Base-by-base conservation (phyloP, 179 eudicot species). In the Heliamphora pulchella region DNA sequence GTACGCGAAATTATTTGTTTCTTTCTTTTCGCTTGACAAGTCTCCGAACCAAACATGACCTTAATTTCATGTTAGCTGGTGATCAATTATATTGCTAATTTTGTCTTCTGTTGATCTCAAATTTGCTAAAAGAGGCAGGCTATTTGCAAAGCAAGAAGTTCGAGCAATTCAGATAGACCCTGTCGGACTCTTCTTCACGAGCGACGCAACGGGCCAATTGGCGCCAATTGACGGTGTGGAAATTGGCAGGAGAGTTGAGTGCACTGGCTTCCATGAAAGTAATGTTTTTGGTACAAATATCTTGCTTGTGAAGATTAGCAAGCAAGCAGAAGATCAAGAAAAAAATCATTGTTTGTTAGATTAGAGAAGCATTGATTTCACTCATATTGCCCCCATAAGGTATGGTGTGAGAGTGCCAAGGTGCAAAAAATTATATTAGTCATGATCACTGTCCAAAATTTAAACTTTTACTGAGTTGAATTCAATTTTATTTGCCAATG, bases 51-150 rank as follows among this genome's bases (percentile, higher is more conserved):
- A 31, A 31, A 31, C 39, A 31, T 31, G 39, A 31, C 39, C 39
- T 31, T 31, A 31, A 31, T 31, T 31, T 31, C 39, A 31, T 31
- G 39, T 31, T 31, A 31, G 39, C 1, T 31, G 39, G 39, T 31
- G 39, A 31, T 31, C 39, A 20, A 20, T 20, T 20, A 20, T 20
- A 20, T 20, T 20, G 22, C 22, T 20, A 20, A 20, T 20, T 20
- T 20, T 69, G 53, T 17, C 3, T 20, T 63, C 53, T 78, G 39
- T 7, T 59, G 61, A 18, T 53, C 39, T 8, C 80, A 91, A 91
- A 43, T 90, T 92, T 76, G 63, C 53, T 5, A 92, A 92, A 84
- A 91, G 90, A 85, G 93, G 94, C 54, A 88, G 86, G 57, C 80
- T 89, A 59, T 91, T 78, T 62, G 71, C 89, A 1, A 87, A 80